Evolutionary conservation across 768 basidiomycete species (phyloP), one percentile per base, ranked within the genome.

Genomic region (Floccularia luteovirens): DNA sequence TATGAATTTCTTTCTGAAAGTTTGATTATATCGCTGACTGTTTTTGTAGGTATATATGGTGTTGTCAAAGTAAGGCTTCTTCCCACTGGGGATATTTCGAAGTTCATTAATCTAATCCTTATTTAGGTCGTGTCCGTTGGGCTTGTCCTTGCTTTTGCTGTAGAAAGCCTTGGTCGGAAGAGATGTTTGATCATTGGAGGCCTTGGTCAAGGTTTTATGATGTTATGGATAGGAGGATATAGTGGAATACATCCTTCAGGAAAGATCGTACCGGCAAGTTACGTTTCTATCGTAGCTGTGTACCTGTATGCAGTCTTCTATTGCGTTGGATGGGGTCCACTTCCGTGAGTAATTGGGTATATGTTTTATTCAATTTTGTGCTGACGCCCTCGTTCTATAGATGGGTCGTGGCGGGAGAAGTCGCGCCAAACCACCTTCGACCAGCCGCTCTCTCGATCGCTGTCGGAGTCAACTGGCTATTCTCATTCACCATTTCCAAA

Each of bases 141-240:
- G 11, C 46, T 60, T 13, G 60, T 63, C 4, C 61, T 75, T 24
- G 42, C 60, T 1, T 64, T 74, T 40, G 72, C 66, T n/a, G 63
- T 75, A 3, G 74, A 77, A 45, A 45, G 57, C 24, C 40, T 68
- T 25, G 75, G 75, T 3, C 63, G 72, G 36, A 77, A 75, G 46
- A 57, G 48, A 32, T 74, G 67, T 41, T 56, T 77, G 13, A 58
- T 77, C 31, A 56, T 69, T 28, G 72, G 73, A 10, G 70, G 70
- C 16, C 41, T 73, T 4, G 70, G 72, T 4, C 75, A 76, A 46
- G 64, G 64, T 4, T 42, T 56, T 6, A 68, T 52, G 53, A 71
- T 72, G 69, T 57, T 70, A n/a, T 72, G 66, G 65, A 66, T 71
- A 35, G 67, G 61, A 10, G 62, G 58, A 1, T 73, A 64, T 49